Evolutionary conservation across 192 early-diverging fungal species (phyloP).

Genomic region (Coemansia sp.): DNA sequence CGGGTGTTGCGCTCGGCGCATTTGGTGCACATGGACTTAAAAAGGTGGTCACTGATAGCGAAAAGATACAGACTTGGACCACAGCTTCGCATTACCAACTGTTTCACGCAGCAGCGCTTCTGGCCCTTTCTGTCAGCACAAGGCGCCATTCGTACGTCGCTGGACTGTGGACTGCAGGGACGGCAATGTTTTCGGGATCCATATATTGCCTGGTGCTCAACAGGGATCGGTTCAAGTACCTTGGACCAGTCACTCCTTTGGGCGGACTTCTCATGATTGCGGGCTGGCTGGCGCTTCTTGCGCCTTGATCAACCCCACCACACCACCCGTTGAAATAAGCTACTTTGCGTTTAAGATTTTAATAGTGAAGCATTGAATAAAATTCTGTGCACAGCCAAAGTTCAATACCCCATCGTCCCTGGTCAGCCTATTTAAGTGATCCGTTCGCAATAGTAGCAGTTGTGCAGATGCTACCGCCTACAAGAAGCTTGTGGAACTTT

Average conservation of each 20-base stretch:
- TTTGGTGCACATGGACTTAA: slow-evolving; percentile 61
- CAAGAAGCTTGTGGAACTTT: slow-evolving; percentile 56
- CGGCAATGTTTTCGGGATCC: slow-evolving; percentile 55
- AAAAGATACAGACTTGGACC: slow-evolving; percentile 41
- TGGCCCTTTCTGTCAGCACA: slow-evolving; percentile 34
- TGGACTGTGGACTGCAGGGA: slow-evolving; percentile 56
- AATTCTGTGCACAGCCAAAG: too few relatives aligned
- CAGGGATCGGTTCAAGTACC: slow-evolving; percentile 24
- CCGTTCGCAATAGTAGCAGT: slow-evolving; percentile 67
- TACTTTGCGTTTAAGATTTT: too few relatives aligned
- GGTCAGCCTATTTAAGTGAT: slow-evolving; percentile 64
- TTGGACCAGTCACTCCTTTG: slow-evolving; percentile 49
- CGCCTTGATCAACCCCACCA: slow-evolving; percentile 7
- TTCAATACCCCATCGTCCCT: not conserved
- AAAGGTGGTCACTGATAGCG: slow-evolving; percentile 35
- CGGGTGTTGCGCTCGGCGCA: slow-evolving; percentile 61
- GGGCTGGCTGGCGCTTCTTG: slow-evolving; percentile 47
- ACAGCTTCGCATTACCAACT: slow-evolving; percentile 59
- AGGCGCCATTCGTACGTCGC: slow-evolving; percentile 25
- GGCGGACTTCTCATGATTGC: slow-evolving; percentile 50
- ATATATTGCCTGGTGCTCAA: slow-evolving; percentile 58
- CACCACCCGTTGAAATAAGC: too few relatives aligned
- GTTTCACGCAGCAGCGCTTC: slow-evolving; percentile 56
- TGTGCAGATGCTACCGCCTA: slow-evolving; percentile 57
- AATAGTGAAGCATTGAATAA: too few relatives aligned